Evolutionary conservation across 768 basidiomycete species (phyloP).

Genomic region (Auricularia sp.): DNA sequence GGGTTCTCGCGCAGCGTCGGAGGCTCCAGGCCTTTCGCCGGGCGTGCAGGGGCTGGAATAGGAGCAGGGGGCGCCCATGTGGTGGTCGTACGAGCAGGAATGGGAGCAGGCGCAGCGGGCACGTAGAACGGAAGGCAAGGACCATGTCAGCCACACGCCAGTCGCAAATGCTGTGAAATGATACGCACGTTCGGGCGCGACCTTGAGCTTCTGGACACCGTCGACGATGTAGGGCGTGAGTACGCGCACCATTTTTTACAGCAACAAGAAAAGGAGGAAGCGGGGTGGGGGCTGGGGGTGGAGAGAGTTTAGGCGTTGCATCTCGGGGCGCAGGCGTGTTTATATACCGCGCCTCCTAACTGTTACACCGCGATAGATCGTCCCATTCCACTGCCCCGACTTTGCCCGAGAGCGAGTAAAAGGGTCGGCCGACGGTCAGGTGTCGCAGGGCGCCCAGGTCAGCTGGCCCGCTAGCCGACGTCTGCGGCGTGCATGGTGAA

Average conservation of each 20-base stretch:
- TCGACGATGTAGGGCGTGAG: slow-evolving; percentile 66
- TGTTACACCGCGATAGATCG: too few species aligned
- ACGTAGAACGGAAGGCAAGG: not conserved
- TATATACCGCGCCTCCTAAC: too few species aligned
- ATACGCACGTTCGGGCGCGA: slow-evolving; percentile 45
- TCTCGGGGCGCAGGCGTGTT: too few species aligned
- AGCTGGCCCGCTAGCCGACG: not conserved
- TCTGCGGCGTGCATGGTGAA: not conserved
- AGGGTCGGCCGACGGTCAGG: too few species aligned
- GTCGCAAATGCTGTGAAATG: slow-evolving; percentile 1
- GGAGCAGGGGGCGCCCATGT: slow-evolving; percentile 7
- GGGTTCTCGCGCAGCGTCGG: slow-evolving; percentile 37
- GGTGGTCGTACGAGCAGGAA: slow-evolving; percentile 6
- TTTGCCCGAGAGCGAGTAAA: too few species aligned
- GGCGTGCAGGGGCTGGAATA: slow-evolving; percentile 30
- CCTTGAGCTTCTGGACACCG: slow-evolving; percentile 61
- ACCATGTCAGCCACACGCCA: not conserved
- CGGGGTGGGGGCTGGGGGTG: not conserved
- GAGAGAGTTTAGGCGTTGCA: not conserved
- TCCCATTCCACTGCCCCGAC: too few species aligned
- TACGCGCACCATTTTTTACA: slow-evolving; percentile 16
- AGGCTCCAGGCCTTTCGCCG: slow-evolving; percentile 50
- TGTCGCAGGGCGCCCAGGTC: not conserved
- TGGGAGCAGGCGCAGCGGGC: slow-evolving; percentile 3
- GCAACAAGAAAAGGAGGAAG: not conserved